A percentile compares a stretch with the other conserved stretches of the same genome.
phyloP scores from a whole-genome alignment of 495 filamentous ascomycete genomes.

The Neurospora sp. region DNA sequence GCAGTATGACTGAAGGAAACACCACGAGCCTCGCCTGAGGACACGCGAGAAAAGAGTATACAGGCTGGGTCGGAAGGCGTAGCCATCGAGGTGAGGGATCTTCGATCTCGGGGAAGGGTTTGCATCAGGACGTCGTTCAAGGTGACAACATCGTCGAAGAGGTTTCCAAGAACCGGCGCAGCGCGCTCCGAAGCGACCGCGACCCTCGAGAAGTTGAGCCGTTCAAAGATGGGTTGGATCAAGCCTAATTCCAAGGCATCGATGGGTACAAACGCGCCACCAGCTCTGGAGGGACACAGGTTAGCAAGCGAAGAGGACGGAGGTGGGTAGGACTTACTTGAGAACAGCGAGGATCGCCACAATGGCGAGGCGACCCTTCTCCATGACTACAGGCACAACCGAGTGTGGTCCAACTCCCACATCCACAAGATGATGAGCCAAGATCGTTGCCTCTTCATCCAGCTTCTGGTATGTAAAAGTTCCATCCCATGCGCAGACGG shows the following conservation, averaged over 20 bases:
- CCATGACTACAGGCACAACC: conserved; percentile 36
- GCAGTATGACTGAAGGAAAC: conserved; percentile 37
- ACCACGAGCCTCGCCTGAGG: conserved; percentile 24
- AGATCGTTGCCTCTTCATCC: conserved; percentile 25
- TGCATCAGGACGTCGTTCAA: conserved; percentile 23
- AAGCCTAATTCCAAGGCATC: conserved; percentile 30
- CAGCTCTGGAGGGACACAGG: conserved; percentile 19
- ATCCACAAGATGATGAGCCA: conserved; percentile 33
- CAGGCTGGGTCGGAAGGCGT: conserved; percentile 33
- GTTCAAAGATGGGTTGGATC: conserved; percentile 32
- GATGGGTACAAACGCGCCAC: conserved; percentile 34
- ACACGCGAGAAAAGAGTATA: conserved; percentile 28
- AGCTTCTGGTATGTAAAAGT: conserved; percentile 31
- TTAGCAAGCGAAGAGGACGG: background rate
- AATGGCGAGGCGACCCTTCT: conserved; percentile 34
- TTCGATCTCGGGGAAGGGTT: conserved; percentile 14
- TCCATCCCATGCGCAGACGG: conserved; percentile 38
- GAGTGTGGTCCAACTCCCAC: conserved; percentile 31
- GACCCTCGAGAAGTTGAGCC: conserved; percentile 26
- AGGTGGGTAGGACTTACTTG: conserved; percentile 21
- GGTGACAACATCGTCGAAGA: conserved; percentile 27
- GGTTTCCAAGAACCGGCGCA: conserved; percentile 23
- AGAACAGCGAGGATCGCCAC: conserved; percentile 39
- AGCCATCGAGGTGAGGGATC: conserved; percentile 27
- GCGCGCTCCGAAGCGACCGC: conserved; percentile 30